Evolutionary conservation across 768 basidiomycete genomes (phyloP), one percentile per base, ranked within the genome.

Genomic region (Psilocybe cyanescens): DNA sequence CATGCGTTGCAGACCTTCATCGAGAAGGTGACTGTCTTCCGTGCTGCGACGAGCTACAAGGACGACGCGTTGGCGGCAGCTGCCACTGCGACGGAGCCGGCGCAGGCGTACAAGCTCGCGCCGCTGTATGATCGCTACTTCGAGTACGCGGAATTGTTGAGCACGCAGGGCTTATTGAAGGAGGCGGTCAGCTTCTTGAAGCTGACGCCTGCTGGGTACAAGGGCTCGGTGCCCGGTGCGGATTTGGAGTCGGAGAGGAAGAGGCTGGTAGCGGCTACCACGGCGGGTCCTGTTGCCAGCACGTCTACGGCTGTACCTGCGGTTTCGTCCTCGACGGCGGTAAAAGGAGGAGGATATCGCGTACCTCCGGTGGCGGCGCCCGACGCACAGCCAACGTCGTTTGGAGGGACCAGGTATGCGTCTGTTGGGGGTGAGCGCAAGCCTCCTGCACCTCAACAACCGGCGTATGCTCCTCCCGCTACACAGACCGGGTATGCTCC

Each of bases 21-120:
- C 67, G 97, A 99, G 77, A 99, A 99, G 76, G 95, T 98, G 24
- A 89, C 95, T 1, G 87, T 97, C 45, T 99, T 99, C 85, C 88
- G 94, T 53, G 81, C 85, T 51, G 97, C 97, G 0, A 91, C 92
- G 51, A 80, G 83, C 12, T 96, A 94, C 71, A 79, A 84, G 63
- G 94, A 95, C 68, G 74, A 76, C 14, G 95, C 96, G 63, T 80
- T 98, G 39, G 70, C 74, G 1, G 69, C 74, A 52, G 67, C 73
- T 24, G 24, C 24, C 1, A 62, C 75, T 0, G 71, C 80, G 2
- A 71, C 74, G 8, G 80, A 79, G 3, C 79, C 83, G 48, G 75
- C 79, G 3, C 84, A 88, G 72, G 79, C 86, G 1, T 98, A 90
- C 82, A 95, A 94, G 75, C 83, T 99, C 16, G 86, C 92, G 0